Base-by-base conservation (phyloP, 129 eudicot species). In the Helichrysum umbraculigerum region DNA sequence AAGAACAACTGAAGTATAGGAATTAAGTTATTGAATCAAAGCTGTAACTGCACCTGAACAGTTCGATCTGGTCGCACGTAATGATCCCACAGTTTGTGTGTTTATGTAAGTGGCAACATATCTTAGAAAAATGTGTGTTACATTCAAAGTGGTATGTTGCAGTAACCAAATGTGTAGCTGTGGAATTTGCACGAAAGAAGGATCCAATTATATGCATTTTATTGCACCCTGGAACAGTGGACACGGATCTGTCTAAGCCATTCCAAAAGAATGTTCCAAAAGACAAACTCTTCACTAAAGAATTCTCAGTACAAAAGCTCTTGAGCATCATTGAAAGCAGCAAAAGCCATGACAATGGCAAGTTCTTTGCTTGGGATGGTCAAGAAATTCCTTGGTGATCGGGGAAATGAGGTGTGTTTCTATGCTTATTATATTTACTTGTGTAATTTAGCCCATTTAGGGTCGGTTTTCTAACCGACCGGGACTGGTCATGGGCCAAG, bases 311-410 rank as follows among this genome's bases (percentile, higher is more conserved):
- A 11, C 84, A 83, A 71, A 91, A 82, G 82, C 87, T 94, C 42
- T 56, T 94, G 82, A 72, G 84, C 76, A 86, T 91, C 78, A 91
- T 91, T 34, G 74, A 87, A 41, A 85, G 86, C 71, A 88, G 94
- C 73, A 86, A 81, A 72, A 84, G 35, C 8, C 84, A 83, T 19
- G 96, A 94, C 73, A 94, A 94, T 66, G 99, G 99, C 68, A 94
- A 91, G 63, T 94, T 94, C 76, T 87, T 89, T n/a, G 99, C 97
- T 8, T 94, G 99, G 99, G 99, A 94, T 78, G 96, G 96, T 80
- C 81, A 89, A 80, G 94, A 94, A 82, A 94, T 94, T 71, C 92
- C 93, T 63, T 94, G 99, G 99, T 94, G 85, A 88, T 68, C n/a
- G 5, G 20, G 58, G 20, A 5, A 64, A 30, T 76, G 52, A 34